Base-by-base conservation (phyloP, 129 eudicot genomes). In the Flaveria ramosissima region DNA sequence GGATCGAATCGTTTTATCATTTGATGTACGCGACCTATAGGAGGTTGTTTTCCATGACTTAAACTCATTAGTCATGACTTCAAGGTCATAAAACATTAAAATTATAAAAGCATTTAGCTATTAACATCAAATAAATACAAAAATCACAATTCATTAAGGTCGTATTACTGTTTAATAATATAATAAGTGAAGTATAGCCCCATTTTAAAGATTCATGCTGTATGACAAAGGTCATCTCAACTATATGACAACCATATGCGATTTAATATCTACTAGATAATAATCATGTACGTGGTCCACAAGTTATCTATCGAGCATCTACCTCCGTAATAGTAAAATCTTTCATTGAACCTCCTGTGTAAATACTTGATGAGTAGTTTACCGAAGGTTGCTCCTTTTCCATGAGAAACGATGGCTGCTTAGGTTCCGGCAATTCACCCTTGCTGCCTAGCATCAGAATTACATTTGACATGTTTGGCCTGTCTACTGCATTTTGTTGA, bases 401-500 rank as follows among this genome's bases (percentile, higher is more conserved):
- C 3, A 10, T 82, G 55, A 70, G 50, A 65, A 82, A 76, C 20
- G 81, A 77, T 41, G 85, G 85, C 6, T 76, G 62, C 62, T 76
- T 82, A 21, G 85, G 85, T 70, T 42, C 5, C 12, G 51, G 48
- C 48, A 76, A 6, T 41, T 72, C 52, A 9, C 81, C 74, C 52
- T 77, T 78, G 6, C 67, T 43, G 39, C 66, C 71, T 30, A 82
- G 27, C 78, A 77, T 70, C 69, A 76, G 9, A 82, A 76, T 59
- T 8, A 82, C 85, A 26, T 61, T 53, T 14, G 85, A 76, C 78
- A 82, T 82, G 52, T 68, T 53, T 42, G 85, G 82, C 55, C 82
- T 76, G 30, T 82, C 85, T 39, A n/a, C 78, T 24, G 85, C 78
- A 55, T 45, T 70, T 52, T 76, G 85, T 76, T 82, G 82, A 43